phyloP scores from a whole-genome alignment of 1,284 basidiomycete genomes.

The Dichomitus squalens region DNA sequence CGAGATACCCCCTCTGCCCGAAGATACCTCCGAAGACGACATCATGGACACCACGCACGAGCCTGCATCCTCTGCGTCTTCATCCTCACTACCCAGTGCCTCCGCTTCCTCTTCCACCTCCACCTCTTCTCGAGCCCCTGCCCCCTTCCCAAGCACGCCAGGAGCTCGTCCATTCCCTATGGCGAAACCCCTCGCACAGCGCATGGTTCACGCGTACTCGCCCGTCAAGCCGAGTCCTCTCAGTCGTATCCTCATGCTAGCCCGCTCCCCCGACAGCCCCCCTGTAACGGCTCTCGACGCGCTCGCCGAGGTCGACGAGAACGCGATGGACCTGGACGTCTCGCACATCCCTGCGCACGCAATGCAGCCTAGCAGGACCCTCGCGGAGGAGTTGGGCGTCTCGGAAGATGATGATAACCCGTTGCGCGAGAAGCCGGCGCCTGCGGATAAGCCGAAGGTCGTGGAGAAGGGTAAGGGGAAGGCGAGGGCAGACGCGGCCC shows the following conservation, averaged over 20 bases:
- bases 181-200: conserved; percentile 65
- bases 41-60: conserved; percentile 13
- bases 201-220: conserved; percentile 78
- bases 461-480: conserved; percentile 46
- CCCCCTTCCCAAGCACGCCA: conserved; percentile 28
- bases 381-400: conserved; percentile 32
- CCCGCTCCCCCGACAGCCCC: conserved; percentile 58
- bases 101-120: conserved; percentile 11
- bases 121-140: conserved; percentile 2
- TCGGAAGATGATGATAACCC: conserved; percentile 31
- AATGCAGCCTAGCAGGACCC: conserved; percentile 19
- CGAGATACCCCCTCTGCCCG: conserved; percentile 19
- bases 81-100: not conserved
- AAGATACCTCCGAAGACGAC: conserved; percentile 9
- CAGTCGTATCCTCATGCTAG: conserved; percentile 71
- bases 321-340: conserved; percentile 23
- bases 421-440: conserved; percentile 18
- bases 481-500: conserved; percentile 13
- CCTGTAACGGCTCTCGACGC: conserved; percentile 28
- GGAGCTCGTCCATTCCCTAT: conserved; percentile 55
- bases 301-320: conserved; percentile 38
- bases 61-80: conserved; percentile 2
- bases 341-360: conserved; percentile 6
- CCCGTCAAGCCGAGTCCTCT: conserved; percentile 76
- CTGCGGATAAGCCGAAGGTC: conserved; percentile 18